These are phyloP conservation scores for Talaromyces proteolyticus DNA, from an alignment of 495 filamentous ascomycete species.

Conservation along the genomic window DNA sequence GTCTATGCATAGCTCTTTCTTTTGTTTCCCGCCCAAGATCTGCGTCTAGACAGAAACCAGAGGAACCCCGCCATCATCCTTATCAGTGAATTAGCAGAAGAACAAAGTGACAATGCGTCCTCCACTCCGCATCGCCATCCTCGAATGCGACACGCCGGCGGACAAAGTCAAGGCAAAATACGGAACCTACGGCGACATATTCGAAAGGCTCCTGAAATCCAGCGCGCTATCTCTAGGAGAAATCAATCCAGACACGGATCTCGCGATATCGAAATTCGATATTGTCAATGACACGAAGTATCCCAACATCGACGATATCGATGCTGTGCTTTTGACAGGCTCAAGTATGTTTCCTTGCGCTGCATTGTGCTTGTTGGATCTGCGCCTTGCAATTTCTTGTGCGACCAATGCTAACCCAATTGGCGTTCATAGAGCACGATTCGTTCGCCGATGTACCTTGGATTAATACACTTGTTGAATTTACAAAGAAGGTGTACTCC, in stretches of 20 bases:
- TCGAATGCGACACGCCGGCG: constrained; percentile 74
- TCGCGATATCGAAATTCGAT: constrained; percentile 62
- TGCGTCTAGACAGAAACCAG: background rate
- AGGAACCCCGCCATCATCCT: background rate
- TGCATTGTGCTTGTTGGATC: too few species aligned
- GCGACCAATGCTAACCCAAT: background rate
- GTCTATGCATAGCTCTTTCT: background rate
- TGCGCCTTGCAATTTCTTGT: background rate
- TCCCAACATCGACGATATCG: constrained; percentile 65
- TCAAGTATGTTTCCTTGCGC: constrained; percentile 46
- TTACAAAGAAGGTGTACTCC: constrained; percentile 49
- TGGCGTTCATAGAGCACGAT: constrained; percentile 37
- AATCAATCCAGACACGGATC: constrained; percentile 31
- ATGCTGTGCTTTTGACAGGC: constrained; percentile 78
- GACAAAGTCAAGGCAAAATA: constrained; percentile 52
- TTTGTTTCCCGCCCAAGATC: background rate
- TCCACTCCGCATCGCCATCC: constrained; percentile 73
- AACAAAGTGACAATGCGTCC: constrained; percentile 22
- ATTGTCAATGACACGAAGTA: constrained; percentile 56
- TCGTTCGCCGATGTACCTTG: constrained; percentile 66
- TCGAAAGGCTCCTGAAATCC: constrained; percentile 52
- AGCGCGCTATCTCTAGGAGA: constrained; percentile 38
- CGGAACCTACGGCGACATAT: constrained; percentile 68
- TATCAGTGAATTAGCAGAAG: background rate
- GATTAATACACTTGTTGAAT: constrained; percentile 73